A percentile compares a stretch with the other conserved stretches of the same genome.
Evolutionary conservation across 441 rosid genomes (phyloP).

Genomic region (Aquilaria agallochum): DNA sequence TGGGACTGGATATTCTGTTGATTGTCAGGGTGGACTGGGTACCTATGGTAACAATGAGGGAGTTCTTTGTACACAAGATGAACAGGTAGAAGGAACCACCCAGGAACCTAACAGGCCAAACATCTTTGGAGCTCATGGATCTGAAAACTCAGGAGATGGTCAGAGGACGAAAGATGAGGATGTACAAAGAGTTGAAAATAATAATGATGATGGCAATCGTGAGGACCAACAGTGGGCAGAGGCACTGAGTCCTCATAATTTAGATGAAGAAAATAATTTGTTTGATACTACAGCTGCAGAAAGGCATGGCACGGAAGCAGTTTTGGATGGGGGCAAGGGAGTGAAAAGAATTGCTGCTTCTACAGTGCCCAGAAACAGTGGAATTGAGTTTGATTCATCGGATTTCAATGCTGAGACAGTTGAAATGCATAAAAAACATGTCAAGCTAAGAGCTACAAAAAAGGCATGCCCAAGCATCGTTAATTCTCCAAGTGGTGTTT

Average conservation of each 20-base stretch:
- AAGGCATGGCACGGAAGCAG: background rate
- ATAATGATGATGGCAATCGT: conserved; percentile 1
- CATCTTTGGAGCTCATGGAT: background rate
- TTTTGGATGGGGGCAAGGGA: conserved; percentile 5
- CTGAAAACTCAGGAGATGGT: conserved; percentile 12
- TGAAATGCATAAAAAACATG: background rate
- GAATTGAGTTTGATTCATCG: conserved; percentile 9
- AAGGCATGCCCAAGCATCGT: conserved; percentile 5
- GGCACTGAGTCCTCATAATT: conserved; percentile 2
- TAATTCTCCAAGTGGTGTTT: conserved; percentile 9
- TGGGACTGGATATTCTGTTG: conserved; percentile 6
- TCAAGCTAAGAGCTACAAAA: background rate
- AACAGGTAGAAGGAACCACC: background rate
- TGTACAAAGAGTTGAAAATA: conserved; percentile 6
- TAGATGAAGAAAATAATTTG: conserved; percentile 1
- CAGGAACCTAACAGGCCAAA: conserved; percentile 7
- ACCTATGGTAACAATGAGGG: background rate
- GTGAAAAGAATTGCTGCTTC: background rate
- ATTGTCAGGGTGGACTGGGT: conserved; percentile 7
- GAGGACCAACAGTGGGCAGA: conserved; percentile 10
- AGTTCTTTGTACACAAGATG: conserved; percentile 6
- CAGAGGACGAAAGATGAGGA: conserved; percentile 13
- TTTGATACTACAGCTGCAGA: background rate
- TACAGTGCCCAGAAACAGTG: conserved; percentile 7
- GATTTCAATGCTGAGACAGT: conserved; percentile 11